phyloP scores from a whole-genome alignment of 2,329 filamentous ascomycete genomes.

The Colletotrichum magnum region DNA sequence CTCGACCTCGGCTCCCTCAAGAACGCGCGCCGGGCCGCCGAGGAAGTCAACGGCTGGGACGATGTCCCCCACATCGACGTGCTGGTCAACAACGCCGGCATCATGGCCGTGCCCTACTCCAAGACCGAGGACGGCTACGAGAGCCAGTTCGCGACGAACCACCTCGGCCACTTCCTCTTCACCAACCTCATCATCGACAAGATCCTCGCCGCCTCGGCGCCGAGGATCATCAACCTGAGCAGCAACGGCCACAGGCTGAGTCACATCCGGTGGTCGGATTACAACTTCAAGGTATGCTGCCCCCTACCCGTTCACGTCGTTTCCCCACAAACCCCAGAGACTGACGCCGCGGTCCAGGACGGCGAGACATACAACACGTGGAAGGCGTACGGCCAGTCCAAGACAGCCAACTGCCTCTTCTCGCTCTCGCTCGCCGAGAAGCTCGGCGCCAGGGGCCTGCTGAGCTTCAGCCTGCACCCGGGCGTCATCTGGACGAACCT shows the following conservation, averaged over 20 bases:
- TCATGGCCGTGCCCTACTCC: conserved; percentile 54
- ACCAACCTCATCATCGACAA: conserved; percentile 55
- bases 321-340: not conserved
- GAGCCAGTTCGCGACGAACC: conserved; percentile 54
- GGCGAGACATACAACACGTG: conserved; percentile 44
- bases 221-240: conserved; percentile 59
- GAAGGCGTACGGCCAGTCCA: conserved; percentile 47
- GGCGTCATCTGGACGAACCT: conserved; percentile 47
- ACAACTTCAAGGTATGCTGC: conserved; percentile 55
- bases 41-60: conserved; percentile 49
- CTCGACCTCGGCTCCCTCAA: conserved; percentile 58
- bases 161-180: conserved; percentile 56
- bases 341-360: conserved; percentile 13
- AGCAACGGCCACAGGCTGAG: conserved; percentile 59
- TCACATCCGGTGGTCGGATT: conserved; percentile 59
- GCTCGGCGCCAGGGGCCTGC: conserved; percentile 47
- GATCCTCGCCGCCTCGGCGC: conserved; percentile 44
- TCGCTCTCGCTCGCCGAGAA: conserved; percentile 49
- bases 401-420: conserved; percentile 50
- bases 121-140: conserved; percentile 56
- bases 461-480: conserved; percentile 53
- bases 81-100: conserved; percentile 59
- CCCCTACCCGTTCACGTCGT: no score
- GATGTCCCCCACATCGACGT: conserved; percentile 55
- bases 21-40: conserved; percentile 55